Conservation (phyloP, 805 yeast genomes). For the Starmerella sirachaensis region DNA sequence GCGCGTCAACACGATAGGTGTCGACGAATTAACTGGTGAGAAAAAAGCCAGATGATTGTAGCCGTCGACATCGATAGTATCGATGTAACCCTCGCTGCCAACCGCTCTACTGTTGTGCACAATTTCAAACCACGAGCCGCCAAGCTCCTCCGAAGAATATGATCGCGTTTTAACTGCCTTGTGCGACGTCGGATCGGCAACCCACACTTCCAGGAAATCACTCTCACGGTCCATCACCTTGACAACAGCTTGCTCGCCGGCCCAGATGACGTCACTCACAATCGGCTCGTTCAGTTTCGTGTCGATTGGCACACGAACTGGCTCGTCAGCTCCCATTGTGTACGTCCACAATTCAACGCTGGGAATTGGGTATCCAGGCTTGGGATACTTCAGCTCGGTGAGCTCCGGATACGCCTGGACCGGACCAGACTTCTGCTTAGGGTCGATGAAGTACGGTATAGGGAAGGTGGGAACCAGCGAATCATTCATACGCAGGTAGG, state of each 20-base stretch:
- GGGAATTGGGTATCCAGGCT: slow-evolving; percentile 72
- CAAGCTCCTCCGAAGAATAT: slow-evolving; percentile 31
- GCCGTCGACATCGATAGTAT: slow-evolving; percentile 40
- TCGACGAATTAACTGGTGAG: slow-evolving; percentile 49
- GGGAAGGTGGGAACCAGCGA: slow-evolving; percentile 60
- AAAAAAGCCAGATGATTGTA: slow-evolving; percentile 74
- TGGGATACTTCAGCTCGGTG: slow-evolving; percentile 61
- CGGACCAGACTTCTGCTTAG: background rate
- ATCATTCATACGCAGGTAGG: slow-evolving; percentile 60
- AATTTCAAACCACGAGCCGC: slow-evolving; percentile 69
- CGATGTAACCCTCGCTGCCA: slow-evolving; percentile 61
- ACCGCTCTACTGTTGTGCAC: slow-evolving; percentile 49
- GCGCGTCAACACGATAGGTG: slow-evolving; percentile 46
- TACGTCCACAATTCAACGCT: slow-evolving; percentile 42
- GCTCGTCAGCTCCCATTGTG: slow-evolving; percentile 27
- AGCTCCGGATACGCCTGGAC: slow-evolving; percentile 43
- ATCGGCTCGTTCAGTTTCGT: slow-evolving; percentile 31
- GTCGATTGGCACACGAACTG: slow-evolving; percentile 8
- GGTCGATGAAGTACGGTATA: slow-evolving; percentile 47
- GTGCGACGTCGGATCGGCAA: slow-evolving; percentile 36
- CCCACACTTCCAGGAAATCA: slow-evolving; percentile 46
- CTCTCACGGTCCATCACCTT: slow-evolving; percentile 55
- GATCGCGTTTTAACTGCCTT: slow-evolving; percentile 36
- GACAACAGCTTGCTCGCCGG: slow-evolving; percentile 43
- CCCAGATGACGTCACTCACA: slow-evolving; percentile 63